Evolutionary conservation across 1,284 basidiomycete species (phyloP).

Genomic region (Cryptococcus sp.): DNA sequence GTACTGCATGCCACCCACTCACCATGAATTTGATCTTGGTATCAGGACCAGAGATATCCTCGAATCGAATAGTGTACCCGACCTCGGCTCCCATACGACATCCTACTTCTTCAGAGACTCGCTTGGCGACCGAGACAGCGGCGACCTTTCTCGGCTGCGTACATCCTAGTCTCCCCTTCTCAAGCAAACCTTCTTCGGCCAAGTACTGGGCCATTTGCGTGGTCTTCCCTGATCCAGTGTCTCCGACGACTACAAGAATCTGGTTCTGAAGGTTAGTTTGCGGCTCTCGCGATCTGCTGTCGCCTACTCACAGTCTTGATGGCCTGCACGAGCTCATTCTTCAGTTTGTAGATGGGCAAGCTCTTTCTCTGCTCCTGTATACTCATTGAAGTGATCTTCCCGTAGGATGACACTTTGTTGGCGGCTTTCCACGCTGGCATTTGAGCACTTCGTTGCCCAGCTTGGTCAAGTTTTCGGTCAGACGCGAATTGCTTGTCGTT

Average conservation of each 20-base stretch:
- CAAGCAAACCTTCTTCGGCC: conserved; percentile 81
- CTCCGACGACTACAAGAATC: conserved; percentile 88
- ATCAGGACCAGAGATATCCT: conserved; percentile 96
- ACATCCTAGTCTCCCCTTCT: conserved; percentile 85
- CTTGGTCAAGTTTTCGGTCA: conserved; percentile 77
- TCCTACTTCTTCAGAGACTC: conserved; percentile 95
- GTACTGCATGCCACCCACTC: conserved; percentile 4
- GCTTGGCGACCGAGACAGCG: conserved; percentile 98
- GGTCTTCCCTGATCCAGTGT: conserved; percentile 90
- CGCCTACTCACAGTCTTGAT: conserved; percentile 67
- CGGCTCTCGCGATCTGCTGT: conserved; percentile 2
- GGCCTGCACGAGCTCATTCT: conserved; percentile 86
- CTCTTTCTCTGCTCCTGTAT: conserved; percentile 91
- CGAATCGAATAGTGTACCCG: conserved; percentile 97
- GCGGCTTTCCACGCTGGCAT: conserved; percentile 90
- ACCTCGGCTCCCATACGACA: conserved; percentile 95
- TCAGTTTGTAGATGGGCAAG: conserved; percentile 92
- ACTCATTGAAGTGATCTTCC: conserved; percentile 82
- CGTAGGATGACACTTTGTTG: conserved; percentile 93
- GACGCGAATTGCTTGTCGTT: conserved; percentile 87
- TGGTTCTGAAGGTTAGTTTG: conserved; percentile 84
- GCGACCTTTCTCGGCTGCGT: conserved; percentile 98
- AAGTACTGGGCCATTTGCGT: conserved; percentile 93
- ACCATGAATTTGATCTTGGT: conserved; percentile 99
- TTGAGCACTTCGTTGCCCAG: conserved; percentile 70